Evolutionary conservation across 1,139 yeast genomes (phyloP).

Genomic region (Candida frijolesensis): DNA sequence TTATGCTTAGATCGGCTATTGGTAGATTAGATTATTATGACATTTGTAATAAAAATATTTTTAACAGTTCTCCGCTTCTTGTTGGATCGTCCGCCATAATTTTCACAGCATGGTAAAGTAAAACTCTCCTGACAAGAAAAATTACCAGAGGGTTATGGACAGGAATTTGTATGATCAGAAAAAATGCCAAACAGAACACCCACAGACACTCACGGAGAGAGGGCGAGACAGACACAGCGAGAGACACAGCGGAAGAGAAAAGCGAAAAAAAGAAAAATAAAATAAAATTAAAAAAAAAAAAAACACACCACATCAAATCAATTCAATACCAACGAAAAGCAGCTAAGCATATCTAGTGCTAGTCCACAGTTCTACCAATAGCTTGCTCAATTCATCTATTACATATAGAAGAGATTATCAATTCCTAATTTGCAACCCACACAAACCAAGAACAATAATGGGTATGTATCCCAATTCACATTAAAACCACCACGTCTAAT

Average conservation of each 20-base stretch:
- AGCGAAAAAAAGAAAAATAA: not conserved
- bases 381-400: conserved; percentile 1
- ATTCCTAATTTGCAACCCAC: not conserved
- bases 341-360: conserved; percentile 1
- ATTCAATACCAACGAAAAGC: not conserved
- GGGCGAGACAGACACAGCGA: not conserved
- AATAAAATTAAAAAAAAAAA: not conserved
- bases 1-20: not conserved
- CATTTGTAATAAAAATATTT: not conserved
- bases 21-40: not conserved
- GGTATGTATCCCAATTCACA: not conserved
- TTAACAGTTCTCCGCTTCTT: not conserved
- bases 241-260: not conserved
- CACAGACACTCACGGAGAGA: not conserved
- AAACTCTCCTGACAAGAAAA: too few relatives aligned
- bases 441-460: not conserved
- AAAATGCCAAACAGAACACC: not conserved
- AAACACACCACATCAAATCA: conserved; percentile 2
- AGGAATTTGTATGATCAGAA: conserved; percentile 1
- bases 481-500: not conserved
- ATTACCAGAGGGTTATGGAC: not conserved
- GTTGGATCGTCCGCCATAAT: not conserved
- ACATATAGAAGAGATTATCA: not conserved
- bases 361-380: not conserved
- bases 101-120: too few relatives aligned